phyloP scores from a whole-genome alignment of 1,139 yeast species.

The Suhomyces bolitotheri region DNA sequence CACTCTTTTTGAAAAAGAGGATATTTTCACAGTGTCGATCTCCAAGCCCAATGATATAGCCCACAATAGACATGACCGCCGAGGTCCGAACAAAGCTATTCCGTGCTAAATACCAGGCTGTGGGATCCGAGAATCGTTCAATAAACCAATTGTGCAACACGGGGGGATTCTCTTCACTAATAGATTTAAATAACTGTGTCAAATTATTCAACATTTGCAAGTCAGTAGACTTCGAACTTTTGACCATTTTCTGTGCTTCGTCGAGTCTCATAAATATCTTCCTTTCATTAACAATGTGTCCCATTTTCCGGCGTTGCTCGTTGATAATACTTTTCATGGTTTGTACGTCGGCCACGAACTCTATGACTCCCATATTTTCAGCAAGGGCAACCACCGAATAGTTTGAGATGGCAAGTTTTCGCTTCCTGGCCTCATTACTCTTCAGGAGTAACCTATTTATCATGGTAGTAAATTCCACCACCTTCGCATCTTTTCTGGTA shows the following conservation, averaged over 20 bases:
- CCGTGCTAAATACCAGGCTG: conserved; percentile 81
- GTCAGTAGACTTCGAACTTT: conserved; percentile 23
- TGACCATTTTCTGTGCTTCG: conserved; percentile 42
- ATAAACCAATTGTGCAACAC: conserved; percentile 85
- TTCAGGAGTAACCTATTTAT: conserved; percentile 70
- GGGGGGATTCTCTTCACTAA: conserved; percentile 58
- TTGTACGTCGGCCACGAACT: conserved; percentile 84
- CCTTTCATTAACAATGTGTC: conserved; percentile 33
- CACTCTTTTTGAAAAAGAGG: conserved; percentile 68
- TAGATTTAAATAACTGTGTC: conserved; percentile 30
- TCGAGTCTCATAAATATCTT: conserved; percentile 36
- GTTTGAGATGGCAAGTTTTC: conserved; percentile 71
- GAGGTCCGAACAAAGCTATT: conserved; percentile 72
- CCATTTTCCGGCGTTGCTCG: conserved; percentile 44
- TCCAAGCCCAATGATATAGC: conserved; percentile 86
- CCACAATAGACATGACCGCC: conserved; percentile 97
- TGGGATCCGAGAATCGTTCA: conserved; percentile 87
- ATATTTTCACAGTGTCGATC: conserved; percentile 96
- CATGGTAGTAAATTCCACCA: conserved; percentile 89
- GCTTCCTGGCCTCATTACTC: conserved; percentile 70
- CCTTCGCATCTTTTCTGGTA: conserved; percentile 90
- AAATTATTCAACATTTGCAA: conserved; percentile 21
- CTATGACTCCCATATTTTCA: conserved; percentile 87
- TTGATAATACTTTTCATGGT: conserved; percentile 72
- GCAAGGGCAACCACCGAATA: conserved; percentile 89